These are phyloP conservation scores for Cladosporium cucumerinum DNA, from an alignment of 2,329 filamentous ascomycete species.

Conservation along the genomic window DNA sequence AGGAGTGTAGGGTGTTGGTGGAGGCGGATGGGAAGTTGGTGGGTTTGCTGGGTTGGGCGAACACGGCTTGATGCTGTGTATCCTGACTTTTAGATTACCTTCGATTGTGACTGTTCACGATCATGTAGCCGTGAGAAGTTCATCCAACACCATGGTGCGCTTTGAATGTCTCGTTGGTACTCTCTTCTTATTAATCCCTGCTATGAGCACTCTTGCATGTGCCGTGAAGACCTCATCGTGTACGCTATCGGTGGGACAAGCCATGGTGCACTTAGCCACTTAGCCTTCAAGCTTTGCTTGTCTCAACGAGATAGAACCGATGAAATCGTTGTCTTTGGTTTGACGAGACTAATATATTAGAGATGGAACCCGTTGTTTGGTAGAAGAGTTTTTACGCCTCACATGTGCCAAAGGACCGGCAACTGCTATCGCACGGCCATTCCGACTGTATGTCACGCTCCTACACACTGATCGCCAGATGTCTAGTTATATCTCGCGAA, in stretches of 20 bases:
- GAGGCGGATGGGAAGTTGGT: slow-evolving; percentile 30
- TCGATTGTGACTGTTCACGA: background rate
- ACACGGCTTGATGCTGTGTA: background rate
- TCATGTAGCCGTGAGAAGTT: background rate
- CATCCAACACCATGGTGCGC: background rate
- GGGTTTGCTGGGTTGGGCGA: slow-evolving; percentile 24
- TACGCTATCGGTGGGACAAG: background rate
- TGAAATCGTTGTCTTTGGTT: background rate
- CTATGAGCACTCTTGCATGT: background rate
- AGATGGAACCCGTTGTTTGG: background rate
- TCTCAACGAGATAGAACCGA: background rate
- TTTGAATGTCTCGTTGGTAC: background rate
- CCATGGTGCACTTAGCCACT: background rate
- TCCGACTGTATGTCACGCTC: background rate
- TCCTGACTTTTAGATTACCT: background rate
- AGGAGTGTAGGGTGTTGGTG: slow-evolving; percentile 27
- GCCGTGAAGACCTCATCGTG: background rate
- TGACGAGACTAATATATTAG: background rate
- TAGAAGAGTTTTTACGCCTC: background rate
- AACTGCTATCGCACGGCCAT: background rate
- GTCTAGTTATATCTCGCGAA: background rate
- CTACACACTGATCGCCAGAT: background rate
- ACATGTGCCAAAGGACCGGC: background rate
- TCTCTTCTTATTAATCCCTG: background rate
- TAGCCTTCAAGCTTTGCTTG: background rate